Evolutionary conservation across 2,329 filamentous ascomycete genomes (phyloP), one percentile per base, ranked within the genome.

Genomic region (Nemania diffusa): DNA sequence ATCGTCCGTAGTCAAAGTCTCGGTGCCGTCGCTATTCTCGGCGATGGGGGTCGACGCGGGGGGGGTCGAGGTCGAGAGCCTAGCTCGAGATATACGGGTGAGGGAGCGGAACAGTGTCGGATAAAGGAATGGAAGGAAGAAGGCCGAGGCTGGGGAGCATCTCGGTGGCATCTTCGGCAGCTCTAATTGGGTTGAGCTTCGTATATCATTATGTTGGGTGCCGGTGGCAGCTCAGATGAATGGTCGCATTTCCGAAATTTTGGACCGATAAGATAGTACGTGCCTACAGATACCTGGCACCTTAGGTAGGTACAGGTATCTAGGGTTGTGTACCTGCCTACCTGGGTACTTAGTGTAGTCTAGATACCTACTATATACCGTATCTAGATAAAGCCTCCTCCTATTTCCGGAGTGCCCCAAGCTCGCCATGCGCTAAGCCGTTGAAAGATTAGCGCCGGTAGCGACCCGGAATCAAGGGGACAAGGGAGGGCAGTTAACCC

Each of bases 51-150:
- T 64, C 63, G 59, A 69, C 62, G 66, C 46, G 65, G 56, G 40
- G 65, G 56, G 37, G 24, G 73, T 71, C 53, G 72, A 70, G 62
- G 71, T 69, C 51, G 75, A 74, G 65, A 77, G 62, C 22, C 52
- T 51, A 11, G 73, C 71, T 62, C 74, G 73, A 37, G 71, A 61
- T 50, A 71, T 42, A 24, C 72, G 73, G 64, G 74, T 70, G 64
- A 73, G 67, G n/a, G 72, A 65, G 26, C 77, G 76, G 64, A 81
- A 81, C 2, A 85, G 71, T 0, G 81, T 81, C 9, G 85, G 85
- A 62, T 87, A 87, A 3, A 88, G 81, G 70, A 87, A 87, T 2
- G 82, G 79, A 3, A 84, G 78, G 64, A 82, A 79, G 50, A 81
- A 71, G 29, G 78, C 74, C 27, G 79, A 74, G 57, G 77, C 72